These are phyloP conservation scores for Cladobotryum mycophilum DNA, from an alignment of 2,329 filamentous ascomycete genomes.

Conservation along the genomic window DNA sequence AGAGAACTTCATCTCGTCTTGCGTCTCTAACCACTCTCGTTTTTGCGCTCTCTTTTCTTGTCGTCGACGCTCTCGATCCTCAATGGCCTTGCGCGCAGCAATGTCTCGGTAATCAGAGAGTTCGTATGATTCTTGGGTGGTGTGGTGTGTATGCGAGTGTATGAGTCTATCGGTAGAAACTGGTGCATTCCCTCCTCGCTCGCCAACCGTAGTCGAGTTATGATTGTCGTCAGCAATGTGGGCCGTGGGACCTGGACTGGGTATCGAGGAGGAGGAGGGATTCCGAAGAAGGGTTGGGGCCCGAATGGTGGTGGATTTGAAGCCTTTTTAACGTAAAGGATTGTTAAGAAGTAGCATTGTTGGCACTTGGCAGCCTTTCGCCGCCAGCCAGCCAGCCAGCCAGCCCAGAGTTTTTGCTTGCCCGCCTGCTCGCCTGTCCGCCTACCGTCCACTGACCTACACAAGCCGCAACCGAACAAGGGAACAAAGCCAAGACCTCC, in stretches of 20 bases:
- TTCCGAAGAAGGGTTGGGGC: conserved; percentile 20
- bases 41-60: conserved; percentile 52
- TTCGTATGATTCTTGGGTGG: conserved; percentile 30
- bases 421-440: too few species aligned
- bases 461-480: too few species aligned
- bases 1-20: conserved; percentile 97
- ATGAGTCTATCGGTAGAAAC: neutral
- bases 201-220: conserved; percentile 19
- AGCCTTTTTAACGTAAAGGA: neutral
- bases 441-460: too few species aligned
- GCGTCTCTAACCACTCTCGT: conserved; percentile 62
- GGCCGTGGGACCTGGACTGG: conserved; percentile 21
- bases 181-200: conserved; percentile 31
- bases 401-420: too few species aligned
- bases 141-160: neutral
- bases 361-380: neutral
- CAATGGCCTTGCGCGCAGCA: conserved; percentile 21
- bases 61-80: conserved; percentile 28
- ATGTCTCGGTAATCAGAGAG: conserved; percentile 35
- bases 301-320: conserved; percentile 27
- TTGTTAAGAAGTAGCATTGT: too few species aligned
- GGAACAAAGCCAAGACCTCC: too few species aligned
- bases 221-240: conserved; percentile 16
- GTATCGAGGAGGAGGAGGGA: conserved; percentile 40
- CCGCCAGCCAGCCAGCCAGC: neutral